Base-by-base conservation (phyloP, 2,329 filamentous ascomycete genomes). In the Fusarium neocosmosporiellum region DNA sequence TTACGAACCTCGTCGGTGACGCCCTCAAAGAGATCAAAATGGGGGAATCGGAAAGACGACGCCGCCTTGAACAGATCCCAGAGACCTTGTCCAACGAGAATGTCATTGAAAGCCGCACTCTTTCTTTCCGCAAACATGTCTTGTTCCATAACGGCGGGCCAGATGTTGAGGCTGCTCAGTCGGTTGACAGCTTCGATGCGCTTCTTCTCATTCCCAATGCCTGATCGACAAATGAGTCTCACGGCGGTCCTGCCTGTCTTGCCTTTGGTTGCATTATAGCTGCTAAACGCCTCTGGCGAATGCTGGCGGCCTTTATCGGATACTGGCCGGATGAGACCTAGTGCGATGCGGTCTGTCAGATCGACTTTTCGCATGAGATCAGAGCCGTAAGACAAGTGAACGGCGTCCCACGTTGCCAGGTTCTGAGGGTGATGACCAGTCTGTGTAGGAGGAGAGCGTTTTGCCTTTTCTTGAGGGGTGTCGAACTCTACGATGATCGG, bases 1-100 rank as follows among this genome's bases (percentile, higher is more conserved):
- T 39, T 13, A 3, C 8, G 27, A 2, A 70, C 4, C 0, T 41
- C 3, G 0, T 0, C 0, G 0, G 62, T 27, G 1, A 66, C 24
- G 1, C 11, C 33, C 0, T 18, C 1, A 2, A 70, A 22, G 1
- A 66, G 1, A 4, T 70, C 16, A 0, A 66, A 36, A 0, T 13
- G 4, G 20, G 57, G 36, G 0, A 63, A 3, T 0, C n/a, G 1
- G 0, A 36, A 1, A 0, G 14, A 22, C 0, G 33, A 1, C 0
- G 14, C 24, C 0, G 4, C 4, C 0, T 31, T 36, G 0, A 9
- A 9, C 0, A 55, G 0, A 2, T 29, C 7, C 62, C 66, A 66
- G 1, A 70, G 27, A 0, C 62, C 66, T 18, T 59, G 22, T 0
- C 53, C 68, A 1, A 55, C 0, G 2, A 70, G 16, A 0, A 66